Conservation (phyloP, 495 filamentous ascomycete genomes). For the Schizothecium vesticola region DNA sequence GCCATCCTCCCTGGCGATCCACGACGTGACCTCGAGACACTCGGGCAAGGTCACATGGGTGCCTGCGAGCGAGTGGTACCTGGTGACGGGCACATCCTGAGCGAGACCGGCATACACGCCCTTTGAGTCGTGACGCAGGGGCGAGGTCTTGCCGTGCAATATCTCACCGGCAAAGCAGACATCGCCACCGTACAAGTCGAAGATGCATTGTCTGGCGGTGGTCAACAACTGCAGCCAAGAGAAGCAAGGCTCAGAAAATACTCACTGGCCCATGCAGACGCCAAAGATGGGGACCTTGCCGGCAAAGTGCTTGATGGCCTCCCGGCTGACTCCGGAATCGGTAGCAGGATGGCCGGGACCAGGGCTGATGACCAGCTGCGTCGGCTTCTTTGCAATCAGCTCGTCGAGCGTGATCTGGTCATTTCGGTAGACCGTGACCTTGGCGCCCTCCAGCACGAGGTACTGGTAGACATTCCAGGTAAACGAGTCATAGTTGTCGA, state of each 20-base stretch:
- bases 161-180: slow-evolving; percentile 95
- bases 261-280: slow-evolving; percentile 95
- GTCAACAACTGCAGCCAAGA: not conserved
- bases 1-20: slow-evolving; percentile 61
- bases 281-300: slow-evolving; percentile 96
- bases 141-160: slow-evolving; percentile 92
- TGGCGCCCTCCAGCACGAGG: slow-evolving; percentile 86
- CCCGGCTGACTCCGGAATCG: slow-evolving; percentile 87
- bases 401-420: slow-evolving; percentile 84
- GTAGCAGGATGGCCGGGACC: slow-evolving; percentile 86
- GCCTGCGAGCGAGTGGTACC: slow-evolving; percentile 95
- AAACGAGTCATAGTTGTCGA: slow-evolving; percentile 99
- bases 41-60: slow-evolving; percentile 84
- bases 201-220: slow-evolving; percentile 74
- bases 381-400: slow-evolving; percentile 74
- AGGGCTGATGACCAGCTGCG: slow-evolving; percentile 90
- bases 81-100: slow-evolving; percentile 76
- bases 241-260: slow-evolving; percentile 11
- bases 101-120: slow-evolving; percentile 77
- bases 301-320: slow-evolving; percentile 86
- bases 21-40: slow-evolving; percentile 86
- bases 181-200: slow-evolving; percentile 81
- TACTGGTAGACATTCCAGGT: slow-evolving; percentile 99
- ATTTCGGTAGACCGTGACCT: slow-evolving; percentile 82
- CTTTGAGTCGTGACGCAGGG: slow-evolving; percentile 78